These are phyloP conservation scores for Rhytidiadelphus loreus DNA, from an alignment of 225 moss, liverwort and hornwort species.

Conservation along the genomic window DNA sequence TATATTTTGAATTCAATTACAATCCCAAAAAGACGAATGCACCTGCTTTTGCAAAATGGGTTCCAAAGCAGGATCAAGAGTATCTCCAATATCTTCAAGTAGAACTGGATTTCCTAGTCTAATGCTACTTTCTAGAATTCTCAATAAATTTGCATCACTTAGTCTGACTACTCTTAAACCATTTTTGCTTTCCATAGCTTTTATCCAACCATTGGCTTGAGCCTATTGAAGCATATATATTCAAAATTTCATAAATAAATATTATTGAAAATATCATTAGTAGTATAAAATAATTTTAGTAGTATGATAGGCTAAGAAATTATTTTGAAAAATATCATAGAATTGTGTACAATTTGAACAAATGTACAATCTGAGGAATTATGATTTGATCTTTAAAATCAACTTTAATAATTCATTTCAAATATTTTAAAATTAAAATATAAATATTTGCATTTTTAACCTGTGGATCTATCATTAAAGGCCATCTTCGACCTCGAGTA, in stretches of 20 bases:
- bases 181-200: slow-evolving; percentile 94
- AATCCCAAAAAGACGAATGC: neutral
- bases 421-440: neutral
- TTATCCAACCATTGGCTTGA: slow-evolving; percentile 92
- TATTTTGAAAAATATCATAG: no score
- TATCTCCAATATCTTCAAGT: slow-evolving; percentile 79
- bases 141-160: slow-evolving; percentile 57
- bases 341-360: neutral
- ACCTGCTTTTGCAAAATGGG: slow-evolving; percentile 84
- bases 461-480: slow-evolving; percentile 92
- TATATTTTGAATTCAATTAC: neutral
- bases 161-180: slow-evolving; percentile 55
- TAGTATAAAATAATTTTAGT: neutral
- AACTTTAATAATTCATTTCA: no score
- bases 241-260: neutral
- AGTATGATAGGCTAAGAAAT: no score
- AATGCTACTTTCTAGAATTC: slow-evolving; percentile 80
- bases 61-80: slow-evolving; percentile 80
- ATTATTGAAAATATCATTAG: neutral
- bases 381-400: neutral
- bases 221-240: neutral
- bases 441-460: neutral
- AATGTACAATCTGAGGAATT: neutral
- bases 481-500: slow-evolving; percentile 69
- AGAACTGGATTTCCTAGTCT: slow-evolving; percentile 79